Evolutionary conservation across 352 stramenopile genomes (phyloP), one percentile per base, ranked within the genome.

Genomic region (Phytophthora sansomeana): DNA sequence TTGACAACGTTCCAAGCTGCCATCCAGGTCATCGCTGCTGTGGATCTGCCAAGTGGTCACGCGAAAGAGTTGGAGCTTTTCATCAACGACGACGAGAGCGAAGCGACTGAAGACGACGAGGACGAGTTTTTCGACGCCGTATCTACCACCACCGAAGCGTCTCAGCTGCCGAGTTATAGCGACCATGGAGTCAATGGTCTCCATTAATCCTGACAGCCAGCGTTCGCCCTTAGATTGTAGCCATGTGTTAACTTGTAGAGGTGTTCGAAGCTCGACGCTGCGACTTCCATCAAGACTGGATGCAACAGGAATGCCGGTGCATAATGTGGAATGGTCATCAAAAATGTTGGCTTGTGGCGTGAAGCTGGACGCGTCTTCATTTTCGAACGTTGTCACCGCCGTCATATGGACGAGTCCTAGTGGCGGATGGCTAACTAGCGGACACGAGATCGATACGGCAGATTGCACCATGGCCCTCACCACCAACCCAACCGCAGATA

Each of bases 1-100:
- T 46, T 93, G 39, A 93, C 83, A 11, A 92, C 81, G 21, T 89
- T 93, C 52, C 80, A 93, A 53, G 85, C 81, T 13, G 79, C 80
- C 16, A 72, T 93, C 17, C 85, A 91, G 32, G 83, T 91, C 11
- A 80, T 93, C 14, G 83, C 69, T 13, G 80, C 83, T 16, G 80
- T 93, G 28, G 85, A 93, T 53, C 56, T 90, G 32, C 78, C 74
- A 6, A 70, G 58, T 44, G 78, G 78, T 10, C 72, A 80, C 16
- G 80, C 78, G 3, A 78, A 82, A 49, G 83, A 88, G 63, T 69
- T 89, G 3, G 77, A 88, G 35, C 65, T 89, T 4, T 90, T 77
- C 43, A 75, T 80, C 21, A 60, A 74, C 16, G 64, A 79, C 16
- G 65, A 83, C n/a, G 64, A 75, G 28, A 69, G 50, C 24, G 65